phyloP scores from a whole-genome alignment of 2,329 filamentous ascomycete genomes.

The Neofusicoccum laricinum region DNA sequence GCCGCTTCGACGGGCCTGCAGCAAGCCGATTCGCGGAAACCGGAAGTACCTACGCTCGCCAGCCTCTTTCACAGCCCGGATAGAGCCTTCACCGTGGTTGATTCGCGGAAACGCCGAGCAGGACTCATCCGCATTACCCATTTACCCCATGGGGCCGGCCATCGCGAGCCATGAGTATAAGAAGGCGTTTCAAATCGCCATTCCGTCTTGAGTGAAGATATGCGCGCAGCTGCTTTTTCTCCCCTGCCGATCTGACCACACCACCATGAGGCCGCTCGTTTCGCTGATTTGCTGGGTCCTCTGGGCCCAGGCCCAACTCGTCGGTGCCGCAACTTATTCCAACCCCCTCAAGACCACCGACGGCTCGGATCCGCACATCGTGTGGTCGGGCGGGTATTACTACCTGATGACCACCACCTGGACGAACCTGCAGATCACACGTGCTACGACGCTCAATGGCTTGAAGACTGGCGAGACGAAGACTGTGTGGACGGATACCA shows the following conservation, averaged over 20 bases:
- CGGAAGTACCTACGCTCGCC: neutral
- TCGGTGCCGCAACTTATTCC: conserved; percentile 42
- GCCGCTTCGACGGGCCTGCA: conserved; percentile 1
- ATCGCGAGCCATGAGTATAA: neutral
- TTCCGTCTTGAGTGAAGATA: neutral
- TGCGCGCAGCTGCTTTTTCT: neutral
- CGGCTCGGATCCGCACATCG: conserved; percentile 54
- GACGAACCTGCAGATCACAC: conserved; percentile 54
- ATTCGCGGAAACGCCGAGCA: conserved; percentile 3
- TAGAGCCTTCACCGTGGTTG: neutral
- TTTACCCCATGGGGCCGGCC: neutral
- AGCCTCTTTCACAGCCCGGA: neutral
- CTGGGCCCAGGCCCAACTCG: conserved; percentile 18
- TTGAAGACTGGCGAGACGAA: conserved; percentile 54
- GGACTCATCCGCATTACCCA: neutral
- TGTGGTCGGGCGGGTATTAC: conserved; percentile 54
- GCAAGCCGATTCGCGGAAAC: conserved; percentile 2
- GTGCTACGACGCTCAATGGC: conserved; percentile 53
- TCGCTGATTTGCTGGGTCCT: conserved; percentile 10
- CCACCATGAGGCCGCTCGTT: neutral
- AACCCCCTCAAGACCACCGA: conserved; percentile 52
- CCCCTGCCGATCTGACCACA: neutral
- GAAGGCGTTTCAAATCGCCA: neutral
- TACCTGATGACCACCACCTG: conserved; percentile 58
- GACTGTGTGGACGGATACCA: conserved; percentile 49